Evolutionary conservation across 2,329 filamentous ascomycete genomes (phyloP).

Genomic region (Fusarium marasasianum): DNA sequence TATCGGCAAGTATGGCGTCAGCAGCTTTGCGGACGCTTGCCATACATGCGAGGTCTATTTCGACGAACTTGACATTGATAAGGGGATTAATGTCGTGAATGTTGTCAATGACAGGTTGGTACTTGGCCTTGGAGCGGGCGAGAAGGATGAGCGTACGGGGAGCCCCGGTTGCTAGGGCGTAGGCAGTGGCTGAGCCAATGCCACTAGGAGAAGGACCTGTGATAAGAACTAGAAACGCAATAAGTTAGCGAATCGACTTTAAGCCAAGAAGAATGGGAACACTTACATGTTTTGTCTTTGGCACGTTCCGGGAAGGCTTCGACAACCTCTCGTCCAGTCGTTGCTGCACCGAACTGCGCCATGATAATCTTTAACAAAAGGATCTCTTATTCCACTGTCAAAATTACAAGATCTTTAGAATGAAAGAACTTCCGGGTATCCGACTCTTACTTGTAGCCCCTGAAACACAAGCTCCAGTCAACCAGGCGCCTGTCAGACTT

Average conservation of each 20-base stretch:
- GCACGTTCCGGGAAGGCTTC: background rate
- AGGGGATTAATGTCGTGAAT: background rate
- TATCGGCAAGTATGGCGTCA: background rate
- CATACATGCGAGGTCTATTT: background rate
- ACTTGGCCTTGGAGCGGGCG: background rate
- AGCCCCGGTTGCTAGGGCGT: background rate
- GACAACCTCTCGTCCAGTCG: background rate
- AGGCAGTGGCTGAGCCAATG: background rate
- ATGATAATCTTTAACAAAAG: background rate
- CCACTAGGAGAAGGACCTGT: background rate
- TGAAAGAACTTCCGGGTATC: background rate
- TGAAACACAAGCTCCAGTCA: background rate
- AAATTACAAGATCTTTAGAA: rapidly evolving
- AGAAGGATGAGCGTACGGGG: background rate
- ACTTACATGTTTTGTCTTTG: background rate
- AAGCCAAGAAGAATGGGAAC: no score
- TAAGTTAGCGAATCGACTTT: rapidly evolving
- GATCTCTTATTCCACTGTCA: background rate
- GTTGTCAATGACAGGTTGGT: background rate
- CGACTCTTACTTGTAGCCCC: background rate
- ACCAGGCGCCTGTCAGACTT: no score
- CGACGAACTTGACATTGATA: background rate
- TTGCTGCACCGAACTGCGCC: background rate
- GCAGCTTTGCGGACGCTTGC: background rate
- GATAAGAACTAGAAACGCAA: background rate